Base-by-base conservation (phyloP, 495 filamentous ascomycete genomes). In the Glarea lozoyensis region DNA sequence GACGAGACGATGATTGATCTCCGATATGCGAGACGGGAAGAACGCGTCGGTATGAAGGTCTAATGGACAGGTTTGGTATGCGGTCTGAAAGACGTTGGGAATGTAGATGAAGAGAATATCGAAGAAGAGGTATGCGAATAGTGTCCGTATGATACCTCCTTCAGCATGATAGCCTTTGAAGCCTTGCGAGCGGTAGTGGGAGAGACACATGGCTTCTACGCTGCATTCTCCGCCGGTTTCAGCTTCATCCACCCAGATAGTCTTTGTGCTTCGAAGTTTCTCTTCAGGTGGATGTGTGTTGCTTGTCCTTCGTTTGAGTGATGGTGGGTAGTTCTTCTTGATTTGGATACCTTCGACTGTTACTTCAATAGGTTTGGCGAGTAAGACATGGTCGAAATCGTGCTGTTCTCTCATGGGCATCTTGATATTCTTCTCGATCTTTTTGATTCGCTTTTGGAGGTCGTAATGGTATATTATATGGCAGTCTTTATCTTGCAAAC, bases 131-230 rank as follows among this genome's bases (percentile, higher is more conserved):
- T 88, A 88, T 18, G 78, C 86, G 60, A 95, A 95, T 40, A 98
- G 65, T 1, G 92, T 98, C 30, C 88, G 76, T 18, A 96, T 63
- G 56, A 98, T 86, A 4, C 88, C 85, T 19, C 86, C 86, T 64
- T 98, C 92, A 20, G 78, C 77, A 62, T 98, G 92, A 56, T 89
- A 94, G 11, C 92, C 92, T 57, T 94, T 93, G 84, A 84, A 96
- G 6, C 88, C 89, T 40, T 84, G 72, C 19, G 71, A 70, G 25
- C 84, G 77, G 60, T 97, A 98, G 66, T 77, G 72, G 34, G 77
- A 86, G 32, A 98, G 69, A 58, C 89, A 96, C 89, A 98, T 94
- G 36, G 69, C 84, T 63, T 98, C 92, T 10, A 96, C 73, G 36
- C 50, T 55, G 54, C 87, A 90, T 61, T 93, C 80, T 15, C 70